Evolutionary conservation across 1,284 basidiomycete genomes (phyloP).

Genomic region (Apiotrichum veenhuisii): DNA sequence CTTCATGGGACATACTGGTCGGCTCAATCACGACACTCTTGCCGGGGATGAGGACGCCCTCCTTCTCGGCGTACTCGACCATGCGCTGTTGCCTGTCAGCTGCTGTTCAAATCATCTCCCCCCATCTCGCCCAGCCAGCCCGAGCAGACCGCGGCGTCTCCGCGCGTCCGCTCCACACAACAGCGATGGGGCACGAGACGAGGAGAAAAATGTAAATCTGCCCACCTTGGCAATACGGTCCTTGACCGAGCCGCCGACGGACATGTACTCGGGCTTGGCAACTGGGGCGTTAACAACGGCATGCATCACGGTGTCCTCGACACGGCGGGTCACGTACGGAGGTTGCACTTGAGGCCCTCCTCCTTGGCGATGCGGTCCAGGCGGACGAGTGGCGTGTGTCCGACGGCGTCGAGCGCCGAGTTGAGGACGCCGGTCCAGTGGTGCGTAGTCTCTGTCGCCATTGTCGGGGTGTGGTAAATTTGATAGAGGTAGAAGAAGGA

Average conservation of each 20-base stretch:
- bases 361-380: slow-evolving; percentile 72
- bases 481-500: neutral
- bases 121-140: neutral
- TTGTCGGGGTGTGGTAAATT: slow-evolving; percentile 1
- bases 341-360: slow-evolving; percentile 81
- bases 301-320: neutral
- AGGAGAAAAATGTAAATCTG: neutral
- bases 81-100: slow-evolving; percentile 58
- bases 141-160: neutral
- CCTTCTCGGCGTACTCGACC: slow-evolving; percentile 85
- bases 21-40: slow-evolving; percentile 91
- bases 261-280: slow-evolving; percentile 86
- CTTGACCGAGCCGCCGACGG: slow-evolving; percentile 90
- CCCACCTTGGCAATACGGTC: slow-evolving; percentile 81
- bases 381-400: slow-evolving; percentile 84
- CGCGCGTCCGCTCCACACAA: neutral
- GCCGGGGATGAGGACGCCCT: slow-evolving; percentile 80
- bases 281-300: slow-evolving; percentile 53
- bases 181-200: neutral
- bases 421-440: slow-evolving; percentile 59
- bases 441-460: slow-evolving; percentile 19
- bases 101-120: neutral
- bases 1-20: slow-evolving; percentile 29
- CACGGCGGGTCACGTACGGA: slow-evolving; percentile 59
- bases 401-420: slow-evolving; percentile 76